Conservation (phyloP, 805 yeast genomes). For the Lipomyces yamadae region DNA sequence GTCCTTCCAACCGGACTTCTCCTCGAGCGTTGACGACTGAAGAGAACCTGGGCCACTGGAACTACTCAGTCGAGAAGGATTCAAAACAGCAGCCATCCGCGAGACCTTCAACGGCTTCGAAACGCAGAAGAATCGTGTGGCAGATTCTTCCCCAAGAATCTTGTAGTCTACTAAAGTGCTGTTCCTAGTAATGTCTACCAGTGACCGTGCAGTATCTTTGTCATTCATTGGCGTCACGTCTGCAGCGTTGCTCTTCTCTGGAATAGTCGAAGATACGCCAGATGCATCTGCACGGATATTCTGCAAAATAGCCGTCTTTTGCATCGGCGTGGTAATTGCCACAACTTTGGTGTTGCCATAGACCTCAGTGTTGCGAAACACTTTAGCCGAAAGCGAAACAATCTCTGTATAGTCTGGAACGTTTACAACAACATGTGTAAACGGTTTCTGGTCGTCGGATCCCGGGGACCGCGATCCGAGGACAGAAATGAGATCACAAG, state of each 20-base stretch:
- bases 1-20: neutral
- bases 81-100: slow-evolving; percentile 25
- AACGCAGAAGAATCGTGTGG: slow-evolving; percentile 31
- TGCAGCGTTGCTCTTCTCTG: neutral
- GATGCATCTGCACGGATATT: slow-evolving; percentile 26
- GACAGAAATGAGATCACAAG: slow-evolving; percentile 18
- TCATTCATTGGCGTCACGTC: neutral
- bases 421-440: slow-evolving; percentile 44
- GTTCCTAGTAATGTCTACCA: neutral
- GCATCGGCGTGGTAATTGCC: slow-evolving; percentile 38
- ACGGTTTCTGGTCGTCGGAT: slow-evolving; percentile 19
- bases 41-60: neutral
- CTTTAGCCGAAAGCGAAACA: slow-evolving; percentile 28
- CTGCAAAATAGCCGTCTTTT: slow-evolving; percentile 39
- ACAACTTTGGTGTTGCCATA: slow-evolving; percentile 31
- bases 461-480: slow-evolving; percentile 13
- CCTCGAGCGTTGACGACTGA: neutral
- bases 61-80: slow-evolving; percentile 7
- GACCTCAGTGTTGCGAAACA: slow-evolving; percentile 26
- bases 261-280: slow-evolving; percentile 14
- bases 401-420: slow-evolving; percentile 37
- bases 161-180: slow-evolving; percentile 21
- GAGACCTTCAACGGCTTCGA: slow-evolving; percentile 36
- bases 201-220: no score
- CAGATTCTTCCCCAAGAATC: slow-evolving; percentile 24